Percentiles rank a stretch among this genome's conserved stretches.
phyloP scores from a whole-genome alignment of 345 rosid genomes.

The Microcos paniculata region DNA sequence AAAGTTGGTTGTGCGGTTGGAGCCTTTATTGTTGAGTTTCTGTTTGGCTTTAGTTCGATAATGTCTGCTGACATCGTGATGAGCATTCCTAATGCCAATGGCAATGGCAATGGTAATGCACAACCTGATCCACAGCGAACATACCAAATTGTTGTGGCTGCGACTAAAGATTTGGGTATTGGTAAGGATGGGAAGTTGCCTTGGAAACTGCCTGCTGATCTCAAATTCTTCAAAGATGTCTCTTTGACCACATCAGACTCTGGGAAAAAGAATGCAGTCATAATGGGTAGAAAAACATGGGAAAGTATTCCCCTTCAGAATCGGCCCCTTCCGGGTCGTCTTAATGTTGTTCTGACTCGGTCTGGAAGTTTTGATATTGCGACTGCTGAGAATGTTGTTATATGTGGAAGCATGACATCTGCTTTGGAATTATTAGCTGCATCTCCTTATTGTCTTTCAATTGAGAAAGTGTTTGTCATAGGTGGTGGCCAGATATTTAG shows the following conservation, averaged over 20 bases:
- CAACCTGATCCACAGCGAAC: conserved; percentile 51
- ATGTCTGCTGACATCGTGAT: conserved; percentile 47
- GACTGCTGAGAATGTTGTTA: conserved; percentile 87
- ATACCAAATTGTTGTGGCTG: conserved; percentile 88
- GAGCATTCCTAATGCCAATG: conserved; percentile 37
- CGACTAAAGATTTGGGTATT: conserved; percentile 86
- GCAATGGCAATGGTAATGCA: conserved; percentile 22
- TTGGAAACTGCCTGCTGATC: conserved; percentile 83
- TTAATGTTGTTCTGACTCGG: conserved; percentile 90
- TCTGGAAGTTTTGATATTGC: conserved; percentile 84
- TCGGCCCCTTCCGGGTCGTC: conserved; percentile 83
- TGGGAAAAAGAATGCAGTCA: conserved; percentile 78
- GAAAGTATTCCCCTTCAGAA: conserved; percentile 75
- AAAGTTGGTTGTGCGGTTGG: conserved; percentile 39
- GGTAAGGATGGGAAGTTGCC: conserved; percentile 87
- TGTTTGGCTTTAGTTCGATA: conserved; percentile 20
- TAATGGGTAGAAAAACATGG: conserved; percentile 98
- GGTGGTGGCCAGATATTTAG: conserved; percentile 88
- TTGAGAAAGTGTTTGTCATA: conserved; percentile 88
- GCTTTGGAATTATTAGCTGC: conserved; percentile 76
- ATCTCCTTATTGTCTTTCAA: conserved; percentile 77
- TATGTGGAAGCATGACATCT: conserved; percentile 75
- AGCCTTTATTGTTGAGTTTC: conserved; percentile 23
- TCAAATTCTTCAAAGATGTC: conserved; percentile 78
- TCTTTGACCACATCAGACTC: conserved; percentile 60